Base-by-base conservation (phyloP, 2,329 filamentous ascomycete species). In the Fusarium verticillioides region DNA sequence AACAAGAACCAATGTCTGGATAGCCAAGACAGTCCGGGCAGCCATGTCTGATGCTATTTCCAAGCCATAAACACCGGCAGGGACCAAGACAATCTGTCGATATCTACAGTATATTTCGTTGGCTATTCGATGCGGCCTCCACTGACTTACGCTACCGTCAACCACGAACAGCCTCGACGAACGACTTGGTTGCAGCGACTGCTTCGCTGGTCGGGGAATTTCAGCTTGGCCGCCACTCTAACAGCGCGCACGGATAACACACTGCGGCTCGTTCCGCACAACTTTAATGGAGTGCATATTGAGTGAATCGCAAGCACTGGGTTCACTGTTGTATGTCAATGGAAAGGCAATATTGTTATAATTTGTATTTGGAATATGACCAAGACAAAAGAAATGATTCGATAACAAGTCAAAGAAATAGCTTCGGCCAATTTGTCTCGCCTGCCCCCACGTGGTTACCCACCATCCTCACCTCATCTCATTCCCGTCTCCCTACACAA, bases 21-120 rank as follows among this genome's bases (percentile, higher is more conserved):
- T 82, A 60, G 76, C 78, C 39, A 77, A 73, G 43, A 81, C 80
- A 13, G 78, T 81, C 34, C 77, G 78, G 9, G 60, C 77, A 9
- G 80, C 79, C 36, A 79, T 81, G 75, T 67, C 74, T 15, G 72
- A 74, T 9, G 74, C 77, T 3, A 30, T 77, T 7, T 73, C 74
- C 9, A 63, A 66, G 13, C 62, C 73, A 62, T 79, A 63, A 75
- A 18, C 19, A 13, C 16, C 7, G 21, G 11, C 9, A 9, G 13
- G 4, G 12, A 21, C 18, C 18, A 23, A 16, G 15, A n/a, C 12
- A 2, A 26, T 4, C 2, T 19, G 8, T 44, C 11, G 11, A 26
- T 7, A 26, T 44, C 10, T 26, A 19, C 43, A 19, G 23, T 13
- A 23, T 7, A 23, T 3, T 19, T 10, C 11, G 11, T 19, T 50